Base-by-base conservation (phyloP, 2,329 filamentous ascomycete genomes). In the Epichloe sp. region DNA sequence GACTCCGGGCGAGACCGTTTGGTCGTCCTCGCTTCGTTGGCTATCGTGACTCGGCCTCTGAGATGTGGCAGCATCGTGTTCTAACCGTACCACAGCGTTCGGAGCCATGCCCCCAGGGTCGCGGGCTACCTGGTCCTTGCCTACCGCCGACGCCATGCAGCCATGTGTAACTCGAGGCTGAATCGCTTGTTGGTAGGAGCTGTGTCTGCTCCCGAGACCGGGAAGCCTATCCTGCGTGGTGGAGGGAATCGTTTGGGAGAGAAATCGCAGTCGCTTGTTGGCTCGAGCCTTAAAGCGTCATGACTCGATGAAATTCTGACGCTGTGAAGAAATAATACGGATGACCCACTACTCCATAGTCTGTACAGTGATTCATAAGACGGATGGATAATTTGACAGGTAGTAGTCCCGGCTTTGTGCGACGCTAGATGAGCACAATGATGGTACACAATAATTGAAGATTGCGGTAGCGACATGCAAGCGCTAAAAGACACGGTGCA, bases 61-160 rank as follows among this genome's bases (percentile, higher is more conserved):
- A 7, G 35, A 3, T 14, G 45, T 12, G 19, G 19, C 12, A 23
- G 23, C n/a, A 26, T 19, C 19, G 23, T 10, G 7, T 21, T 15
- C 40, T 5, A 6, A 31, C 4, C 10, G 38, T 43, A 37, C 15
- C 23, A n/a, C 17, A 36, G 34, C 31, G 14, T 38, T 19, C 21
- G 35, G 21, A 35, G 37, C 40, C 34, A 15, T 35, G 31, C 17
- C 12, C 6, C 14, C 45, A 23, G 8, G 15, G 31, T 15, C 35
- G 37, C 44, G 12, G 45, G 12, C 34, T 23, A 35, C 55, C 54
- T 55, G 59, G 56, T 62, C 57, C 53, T 54, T 58, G 57, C 62
- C 58, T 60, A 62, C 54, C 52, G 55, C 62, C 52, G 63, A 58
- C 58, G 63, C 63, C 65, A 67, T 67, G 57, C 62, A 60, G 60